A percentile compares a stretch with the other conserved stretches of the same genome.
phyloP scores from a whole-genome alignment of 2,329 filamentous ascomycete genomes.

The Fusarium pseudocircinatum region DNA sequence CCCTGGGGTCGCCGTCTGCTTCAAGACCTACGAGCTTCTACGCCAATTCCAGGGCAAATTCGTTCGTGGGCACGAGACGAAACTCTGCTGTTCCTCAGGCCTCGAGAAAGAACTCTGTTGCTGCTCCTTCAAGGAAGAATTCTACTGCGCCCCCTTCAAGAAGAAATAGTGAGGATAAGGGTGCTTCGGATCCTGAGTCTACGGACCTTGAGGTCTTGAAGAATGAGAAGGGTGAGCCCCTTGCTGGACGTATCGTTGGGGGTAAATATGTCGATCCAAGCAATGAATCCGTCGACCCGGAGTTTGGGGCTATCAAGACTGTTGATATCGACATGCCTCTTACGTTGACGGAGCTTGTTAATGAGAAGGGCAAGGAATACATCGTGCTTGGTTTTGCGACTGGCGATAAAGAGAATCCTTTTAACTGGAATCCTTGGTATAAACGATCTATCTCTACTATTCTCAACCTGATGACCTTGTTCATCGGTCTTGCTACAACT shows the following conservation, averaged over 20 bases:
- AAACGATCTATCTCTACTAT: slow-evolving; percentile 38
- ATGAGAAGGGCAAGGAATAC: slow-evolving; percentile 33
- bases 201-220: slow-evolving; percentile 27
- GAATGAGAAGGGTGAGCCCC: slow-evolving; percentile 24
- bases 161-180: slow-evolving; percentile 10
- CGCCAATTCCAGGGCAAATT: slow-evolving; percentile 34
- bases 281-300: slow-evolving; percentile 24
- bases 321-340: slow-evolving; percentile 37
- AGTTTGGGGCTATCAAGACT: slow-evolving; percentile 32
- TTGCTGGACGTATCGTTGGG: slow-evolving; percentile 31
- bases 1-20: slow-evolving; percentile 28
- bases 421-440: slow-evolving; percentile 40
- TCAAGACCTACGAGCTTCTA: slow-evolving; percentile 36
- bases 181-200: slow-evolving; percentile 23
- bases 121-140: slow-evolving; percentile 20
- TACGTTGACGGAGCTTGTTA: slow-evolving; percentile 27
- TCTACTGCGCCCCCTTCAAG: slow-evolving; percentile 4
- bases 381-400: slow-evolving; percentile 35
- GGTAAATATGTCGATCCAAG: slow-evolving; percentile 30
- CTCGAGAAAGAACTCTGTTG: slow-evolving; percentile 20
- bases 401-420: slow-evolving; percentile 35
- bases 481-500: slow-evolving; percentile 35
- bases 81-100: slow-evolving; percentile 1
- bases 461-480: slow-evolving; percentile 36
- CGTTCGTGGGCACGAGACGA: slow-evolving; percentile 23